Evolutionary conservation across 1,284 basidiomycete genomes (phyloP), one percentile per base, ranked within the genome.

Genomic region (Cryptococcus hybrid): DNA sequence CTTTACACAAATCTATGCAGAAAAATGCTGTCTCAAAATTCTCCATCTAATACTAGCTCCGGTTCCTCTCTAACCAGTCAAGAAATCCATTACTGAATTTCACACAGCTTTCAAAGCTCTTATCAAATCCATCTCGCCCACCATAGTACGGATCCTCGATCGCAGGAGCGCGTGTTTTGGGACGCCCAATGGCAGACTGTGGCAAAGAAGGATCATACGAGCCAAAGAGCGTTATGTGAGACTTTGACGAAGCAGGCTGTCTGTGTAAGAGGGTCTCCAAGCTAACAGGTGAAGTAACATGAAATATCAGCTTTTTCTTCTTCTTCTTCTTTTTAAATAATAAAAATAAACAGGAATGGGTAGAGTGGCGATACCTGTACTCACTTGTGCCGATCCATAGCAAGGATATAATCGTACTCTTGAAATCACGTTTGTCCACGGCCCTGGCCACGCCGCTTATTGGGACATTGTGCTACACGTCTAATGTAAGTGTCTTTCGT

Each of bases 341-440:
- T 12, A 39, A 47, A 12, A 9, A 30, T 15, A 18, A 3, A 48
- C 24, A 7, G 24, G 30, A 11, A 37, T 24, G 38, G 39, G 36
- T 40, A 48, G 24, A 24, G 24, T 24, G 24, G 40, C 42, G 52
- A 35, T 44, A 34, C 43, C 18, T 43, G 30, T 13, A 60, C 75
- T 51, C 48, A 77, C 75, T 75, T 74, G 39, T 62, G 56, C 35
- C 67, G 56, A 58, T 77, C 80, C 79, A 80, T 80, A 2, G 80
- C 80, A 36, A 82, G 69, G 52, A 82, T 81, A 62, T 78, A 78
- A 67, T 80, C 72, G 59, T 80, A 81, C 7, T 62, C 59, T 50
- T 53, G 43, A 24, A 24, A 67, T 82, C 80, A 8, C 52, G 15
- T 7, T 50, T 47, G 0, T 55, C 55, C 24, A 81, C 74, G 13